Percentiles rank a stretch among this genome's conserved stretches.
phyloP scores from a whole-genome alignment of 176 grass and related monocot species.

The Zea mays region DNA sequence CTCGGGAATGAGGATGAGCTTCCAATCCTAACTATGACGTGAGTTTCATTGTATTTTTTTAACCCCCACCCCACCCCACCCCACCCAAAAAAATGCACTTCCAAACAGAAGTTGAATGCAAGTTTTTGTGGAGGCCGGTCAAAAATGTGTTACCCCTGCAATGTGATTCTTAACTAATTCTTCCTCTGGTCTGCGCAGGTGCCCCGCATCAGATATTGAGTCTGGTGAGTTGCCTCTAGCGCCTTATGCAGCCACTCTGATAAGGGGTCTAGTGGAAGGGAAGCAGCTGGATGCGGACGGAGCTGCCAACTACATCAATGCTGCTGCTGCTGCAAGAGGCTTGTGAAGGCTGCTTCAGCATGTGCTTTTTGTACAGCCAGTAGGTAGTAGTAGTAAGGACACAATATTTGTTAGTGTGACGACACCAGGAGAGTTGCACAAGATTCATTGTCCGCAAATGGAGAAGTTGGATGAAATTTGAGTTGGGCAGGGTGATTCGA shows the following conservation, averaged over 20 bases:
- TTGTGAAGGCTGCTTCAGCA: slow-evolving; percentile 38
- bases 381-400: slow-evolving; percentile 20
- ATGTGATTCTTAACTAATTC: background rate
- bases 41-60: slow-evolving; percentile 15
- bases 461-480: background rate
- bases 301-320: slow-evolving; percentile 59
- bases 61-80: no score
- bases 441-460: background rate
- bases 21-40: slow-evolving; percentile 94
- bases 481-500: slow-evolving; percentile 11
- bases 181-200: slow-evolving; percentile 40
- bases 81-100: background rate
- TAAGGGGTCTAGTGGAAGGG: slow-evolving; percentile 78
- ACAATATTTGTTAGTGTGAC: background rate
- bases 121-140: background rate
- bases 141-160: background rate
- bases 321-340: slow-evolving; percentile 47
- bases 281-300: slow-evolving; percentile 55
- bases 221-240: slow-evolving; percentile 54
- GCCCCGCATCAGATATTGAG: slow-evolving; percentile 62
- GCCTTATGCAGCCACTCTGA: slow-evolving; percentile 60
- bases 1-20: slow-evolving; percentile 71
- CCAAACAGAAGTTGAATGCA: background rate
- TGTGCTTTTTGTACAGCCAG: slow-evolving; percentile 40
- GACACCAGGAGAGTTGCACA: background rate